A percentile compares a stretch with the other conserved stretches of the same genome.
These are phyloP conservation scores for Suillus lakei DNA, from an alignment of 768 basidiomycete genomes.

Conservation along the genomic window DNA sequence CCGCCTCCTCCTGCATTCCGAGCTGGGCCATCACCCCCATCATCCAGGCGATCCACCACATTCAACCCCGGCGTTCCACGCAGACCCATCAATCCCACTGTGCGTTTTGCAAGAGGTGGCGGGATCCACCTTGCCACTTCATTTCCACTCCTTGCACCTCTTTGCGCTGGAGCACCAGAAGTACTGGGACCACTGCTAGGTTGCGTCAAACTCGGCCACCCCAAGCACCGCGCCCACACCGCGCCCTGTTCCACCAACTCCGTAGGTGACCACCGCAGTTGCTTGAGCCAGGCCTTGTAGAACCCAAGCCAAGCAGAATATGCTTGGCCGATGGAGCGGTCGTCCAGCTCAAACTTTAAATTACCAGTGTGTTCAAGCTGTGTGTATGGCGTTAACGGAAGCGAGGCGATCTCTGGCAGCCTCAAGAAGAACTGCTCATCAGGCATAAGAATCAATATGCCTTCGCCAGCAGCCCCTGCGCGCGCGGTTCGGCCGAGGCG, in stretches of 20 bases:
- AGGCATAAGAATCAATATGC: constrained; percentile 58
- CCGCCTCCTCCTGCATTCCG: background rate
- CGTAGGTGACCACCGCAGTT: constrained; percentile 42
- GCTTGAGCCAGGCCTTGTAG: constrained; percentile 48
- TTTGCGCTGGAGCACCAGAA: background rate
- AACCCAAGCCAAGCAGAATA: constrained; percentile 64
- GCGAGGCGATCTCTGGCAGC: constrained; percentile 40
- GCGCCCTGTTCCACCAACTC: constrained; percentile 44
- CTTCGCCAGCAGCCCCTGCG: constrained; percentile 66
- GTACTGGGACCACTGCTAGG: background rate
- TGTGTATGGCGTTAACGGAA: constrained; percentile 43
- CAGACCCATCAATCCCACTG: constrained; percentile 55
- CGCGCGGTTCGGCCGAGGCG: constrained; percentile 80
- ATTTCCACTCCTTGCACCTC: background rate
- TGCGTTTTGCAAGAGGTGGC: constrained; percentile 45
- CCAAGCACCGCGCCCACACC: background rate
- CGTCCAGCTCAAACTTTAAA: constrained; percentile 31
- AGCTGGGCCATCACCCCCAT: background rate
- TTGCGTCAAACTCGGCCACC: background rate
- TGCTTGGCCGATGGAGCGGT: constrained; percentile 49
- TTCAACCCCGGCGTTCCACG: constrained; percentile 32
- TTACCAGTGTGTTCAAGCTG: constrained; percentile 33
- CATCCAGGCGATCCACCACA: constrained; percentile 4
- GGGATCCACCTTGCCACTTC: background rate
- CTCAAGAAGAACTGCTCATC: constrained; percentile 55